Base-by-base conservation (phyloP, 2,329 filamentous ascomycete species). In the Biscogniauxia mediterranea region DNA sequence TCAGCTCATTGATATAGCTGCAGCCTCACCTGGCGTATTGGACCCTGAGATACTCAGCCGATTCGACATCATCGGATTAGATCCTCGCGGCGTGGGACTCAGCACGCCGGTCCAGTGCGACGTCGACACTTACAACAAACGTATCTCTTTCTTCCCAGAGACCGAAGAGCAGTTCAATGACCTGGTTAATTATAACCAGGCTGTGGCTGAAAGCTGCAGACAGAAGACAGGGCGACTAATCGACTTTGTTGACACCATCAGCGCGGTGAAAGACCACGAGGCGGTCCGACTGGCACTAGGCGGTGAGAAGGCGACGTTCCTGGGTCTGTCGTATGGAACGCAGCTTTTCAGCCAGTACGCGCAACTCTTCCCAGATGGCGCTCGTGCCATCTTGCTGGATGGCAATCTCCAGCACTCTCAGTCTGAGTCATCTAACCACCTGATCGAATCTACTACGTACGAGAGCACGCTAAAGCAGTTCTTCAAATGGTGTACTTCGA, bases 311-410 rank as follows among this genome's bases (percentile, higher is more conserved):
- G 64, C 66, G 11, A 63, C 53, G 59, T 79, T 70, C 50, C 59
- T 80, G 1, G 80, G 79, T 6, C 64, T 77, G 15, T 81, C 78
- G 1, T 82, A 83, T 65, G 79, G 80, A 5, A 77, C 77, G 1
- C 75, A 78, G 63, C 69, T 81, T 17, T 80, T 77, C 21, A 71
- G 73, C 7, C 73, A 75, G 49, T 82, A 81, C 63, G 79, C 79
- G 1, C 69, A 76, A 60, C 70, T 81, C 1, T 82, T 75, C 65
- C 79, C 80, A 3, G 64, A 78, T 11, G 76, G 75, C 28, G 71
- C 81, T 57, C 68, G 79, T 6, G 70, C 75, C 2, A 73, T 81
- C 63, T 75, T 72, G 0, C 72, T 82, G n/a, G 79, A 82, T 69
- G 79, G 78, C 21, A 74, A 76, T 32, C 59, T 80, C 32, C 78